phyloP scores from a whole-genome alignment of 2,329 filamentous ascomycete species.

The Claviceps quebecensis region DNA sequence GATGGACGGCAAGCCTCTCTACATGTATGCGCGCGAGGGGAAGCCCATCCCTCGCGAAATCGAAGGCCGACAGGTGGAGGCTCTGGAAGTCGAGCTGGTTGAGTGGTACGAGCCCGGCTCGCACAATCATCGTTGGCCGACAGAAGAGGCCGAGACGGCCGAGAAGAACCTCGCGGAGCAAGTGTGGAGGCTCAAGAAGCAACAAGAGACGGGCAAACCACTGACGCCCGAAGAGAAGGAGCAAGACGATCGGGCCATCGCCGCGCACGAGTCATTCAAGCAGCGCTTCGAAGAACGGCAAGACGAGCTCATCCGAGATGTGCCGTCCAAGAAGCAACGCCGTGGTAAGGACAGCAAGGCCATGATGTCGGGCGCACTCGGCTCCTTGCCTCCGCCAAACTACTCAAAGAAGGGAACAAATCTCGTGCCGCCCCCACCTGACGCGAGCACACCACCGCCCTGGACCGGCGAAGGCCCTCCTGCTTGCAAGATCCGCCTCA shows the following conservation, averaged over 20 bases:
- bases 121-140: constrained; percentile 68
- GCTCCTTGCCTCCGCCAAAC: constrained; percentile 32
- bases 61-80: constrained; percentile 63
- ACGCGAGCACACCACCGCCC: constrained; percentile 34
- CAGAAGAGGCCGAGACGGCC: constrained; percentile 58
- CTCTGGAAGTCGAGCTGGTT: constrained; percentile 61
- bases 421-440: constrained; percentile 34
- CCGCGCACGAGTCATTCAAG: constrained; percentile 43
- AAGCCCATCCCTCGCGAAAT: constrained; percentile 78
- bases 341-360: constrained; percentile 19
- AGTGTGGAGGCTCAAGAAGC: constrained; percentile 47
- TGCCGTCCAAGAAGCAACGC: constrained; percentile 22
- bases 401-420: constrained; percentile 32
- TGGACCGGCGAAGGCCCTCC: constrained; percentile 53
- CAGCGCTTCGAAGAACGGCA: constrained; percentile 43
- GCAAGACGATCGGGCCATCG: constrained; percentile 39
- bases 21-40: constrained; percentile 89
- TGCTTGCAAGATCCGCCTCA: constrained; percentile 75
- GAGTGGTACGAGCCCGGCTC: constrained; percentile 76
- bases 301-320: constrained; percentile 41
- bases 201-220: constrained; percentile 34
- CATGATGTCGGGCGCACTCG: constrained; percentile 45
- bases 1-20: constrained; percentile 85
- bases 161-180: constrained; percentile 68
- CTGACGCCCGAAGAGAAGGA: constrained; percentile 40